Percentiles rank a stretch among this genome's conserved stretches.
phyloP scores from a whole-genome alignment of 2,329 filamentous ascomycete genomes.

The Clarireedia monteithiana region DNA sequence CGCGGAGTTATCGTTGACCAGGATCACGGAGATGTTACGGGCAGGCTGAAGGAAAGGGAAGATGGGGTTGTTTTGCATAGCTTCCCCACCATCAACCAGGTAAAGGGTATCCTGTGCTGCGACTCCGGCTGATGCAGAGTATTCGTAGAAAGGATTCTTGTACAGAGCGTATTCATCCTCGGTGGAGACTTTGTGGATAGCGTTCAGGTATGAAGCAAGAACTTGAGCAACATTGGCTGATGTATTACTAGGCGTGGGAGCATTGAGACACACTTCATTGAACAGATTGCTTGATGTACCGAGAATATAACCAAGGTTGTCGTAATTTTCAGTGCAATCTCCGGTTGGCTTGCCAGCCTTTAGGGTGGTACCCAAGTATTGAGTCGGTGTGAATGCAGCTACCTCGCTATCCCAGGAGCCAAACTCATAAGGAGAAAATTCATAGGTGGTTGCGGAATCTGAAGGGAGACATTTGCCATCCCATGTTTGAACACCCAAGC shows the following conservation, averaged over 20 bases:
- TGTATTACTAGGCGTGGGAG: constrained; percentile 12
- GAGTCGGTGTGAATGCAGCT: constrained; percentile 50
- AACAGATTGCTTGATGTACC: constrained; percentile 38
- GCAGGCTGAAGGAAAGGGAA: constrained; percentile 38
- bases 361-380: constrained; percentile 54
- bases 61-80: constrained; percentile 38
- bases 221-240: constrained; percentile 15
- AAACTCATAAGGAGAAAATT: constrained; percentile 60
- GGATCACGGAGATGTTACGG: constrained; percentile 34
- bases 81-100: constrained; percentile 39
- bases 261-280: constrained; percentile 19
- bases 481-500: constrained; percentile 31
- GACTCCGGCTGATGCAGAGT: constrained; percentile 26
- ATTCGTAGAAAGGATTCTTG: constrained; percentile 54
- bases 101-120: constrained; percentile 30
- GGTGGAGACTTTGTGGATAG: constrained; percentile 24
- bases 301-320: constrained; percentile 40
- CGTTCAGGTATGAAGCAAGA: constrained; percentile 27
- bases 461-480: constrained; percentile 31
- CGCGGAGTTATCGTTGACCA: constrained; percentile 38
- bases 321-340: constrained; percentile 39
- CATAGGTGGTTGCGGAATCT: constrained; percentile 52
- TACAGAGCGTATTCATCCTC: constrained; percentile 37
- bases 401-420: constrained; percentile 55
- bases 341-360: constrained; percentile 36